A percentile compares a stretch with the other conserved stretches of the same genome.
These are phyloP conservation scores for Aspergillus ellipticus DNA, from an alignment of 495 filamentous ascomycete species.

Conservation along the genomic window DNA sequence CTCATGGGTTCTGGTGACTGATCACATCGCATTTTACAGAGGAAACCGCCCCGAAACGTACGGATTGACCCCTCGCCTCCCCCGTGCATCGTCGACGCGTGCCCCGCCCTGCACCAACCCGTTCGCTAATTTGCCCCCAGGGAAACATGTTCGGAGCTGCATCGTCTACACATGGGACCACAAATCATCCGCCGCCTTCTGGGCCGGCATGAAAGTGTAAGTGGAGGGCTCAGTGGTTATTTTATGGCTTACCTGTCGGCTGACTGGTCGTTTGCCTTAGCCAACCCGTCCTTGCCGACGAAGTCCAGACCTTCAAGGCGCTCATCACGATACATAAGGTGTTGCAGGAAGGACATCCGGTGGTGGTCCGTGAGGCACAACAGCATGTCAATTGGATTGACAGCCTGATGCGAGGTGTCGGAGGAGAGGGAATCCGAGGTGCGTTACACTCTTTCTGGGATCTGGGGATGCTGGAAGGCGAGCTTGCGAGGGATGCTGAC, in stretches of 20 bases:
- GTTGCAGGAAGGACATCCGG: conserved; percentile 90
- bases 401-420: conserved; percentile 79
- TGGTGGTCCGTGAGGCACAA: conserved; percentile 84
- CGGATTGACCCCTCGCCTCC: conserved; percentile 11
- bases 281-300: conserved; percentile 93
- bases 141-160: conserved; percentile 95
- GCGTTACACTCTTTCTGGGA: conserved; percentile 12
- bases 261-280: conserved; percentile 38
- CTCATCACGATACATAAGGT: conserved; percentile 94
- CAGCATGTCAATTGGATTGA: conserved; percentile 87
- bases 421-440: conserved; percentile 81
- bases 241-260: background rate
- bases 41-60: conserved; percentile 93
- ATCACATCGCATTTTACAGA: conserved; percentile 48
- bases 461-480: background rate
- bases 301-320: conserved; percentile 91
- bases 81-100: background rate
- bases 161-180: conserved; percentile 99
- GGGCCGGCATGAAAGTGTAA: conserved; percentile 98
- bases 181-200: conserved; percentile 93
- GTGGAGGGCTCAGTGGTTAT: conserved; percentile 20
- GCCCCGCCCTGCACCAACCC: background rate
- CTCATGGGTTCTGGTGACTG: conserved; percentile 19
- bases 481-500: background rate
- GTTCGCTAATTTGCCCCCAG: conserved; percentile 29